Evolutionary conservation across 306 rosid genomes (phyloP), one percentile per base, ranked within the genome.

Genomic region (Crataegus laevigata): DNA sequence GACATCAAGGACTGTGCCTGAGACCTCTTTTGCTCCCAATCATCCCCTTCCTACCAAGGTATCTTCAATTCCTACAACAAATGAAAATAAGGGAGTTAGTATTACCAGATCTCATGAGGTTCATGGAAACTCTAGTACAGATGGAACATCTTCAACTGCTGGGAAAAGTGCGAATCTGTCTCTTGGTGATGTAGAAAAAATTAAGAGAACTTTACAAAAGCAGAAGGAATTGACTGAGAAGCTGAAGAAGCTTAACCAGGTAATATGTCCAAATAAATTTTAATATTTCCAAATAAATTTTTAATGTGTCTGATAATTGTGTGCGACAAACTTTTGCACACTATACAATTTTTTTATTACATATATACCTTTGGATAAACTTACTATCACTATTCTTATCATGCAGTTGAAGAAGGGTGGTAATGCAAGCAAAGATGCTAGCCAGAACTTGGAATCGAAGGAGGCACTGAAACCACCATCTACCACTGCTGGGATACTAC

Each of bases 91-190:
- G 96, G 98, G 96, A 78, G 94, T 94, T 91, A 90, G 91, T 91
- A 90, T 87, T 91, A 87, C 82, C 98, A 84, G 98, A 88, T 94
- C 94, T 94, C 98, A 94, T 94, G 96, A 94, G 98, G 98, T 88
- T 94, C 89, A 89, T 91, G 98, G 98, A 94, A 94, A 94, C 87
- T 94, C 97, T 94, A 94, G 98, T 94, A 94, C 98, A 94, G 98
- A 94, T 91, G 98, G 98, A 87, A 80, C 96, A 72, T 94, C 97
- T 71, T 82, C 98, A 90, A 83, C 88, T 79, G 97, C 96, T 89
- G 98, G 97, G 81, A 94, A 82, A 86, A 80, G 83, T 85, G 97
- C 93, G 72, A 91, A 85, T 88, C 84, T 87, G 57, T 85, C 94
- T 84, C 80, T 86, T 80, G 98, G 83, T 77, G 98, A 88, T 75